phyloP scores from a whole-genome alignment of 2,329 filamentous ascomycete genomes.

The Hymenoscyphus occultus region DNA sequence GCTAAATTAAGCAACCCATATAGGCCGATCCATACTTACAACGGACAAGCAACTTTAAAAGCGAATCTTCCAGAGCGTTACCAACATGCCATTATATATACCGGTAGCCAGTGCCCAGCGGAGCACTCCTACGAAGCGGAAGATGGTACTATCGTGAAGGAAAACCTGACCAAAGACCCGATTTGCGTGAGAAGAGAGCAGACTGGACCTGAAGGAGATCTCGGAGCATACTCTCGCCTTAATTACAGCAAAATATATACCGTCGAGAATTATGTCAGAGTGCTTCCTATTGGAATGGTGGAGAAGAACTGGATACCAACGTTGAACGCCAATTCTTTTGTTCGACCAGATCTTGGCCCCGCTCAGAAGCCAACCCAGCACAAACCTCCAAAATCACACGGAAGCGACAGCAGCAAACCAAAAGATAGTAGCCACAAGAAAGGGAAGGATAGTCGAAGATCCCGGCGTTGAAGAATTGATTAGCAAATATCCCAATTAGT shows the following conservation, averaged over 20 bases:
- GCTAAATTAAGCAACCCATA: background rate
- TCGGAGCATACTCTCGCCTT: constrained; percentile 24
- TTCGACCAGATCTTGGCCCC: constrained; percentile 11
- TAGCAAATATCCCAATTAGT: background rate
- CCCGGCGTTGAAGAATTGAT: constrained; percentile 3
- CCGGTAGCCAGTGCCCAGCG: constrained; percentile 15
- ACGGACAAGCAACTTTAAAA: constrained; percentile 26
- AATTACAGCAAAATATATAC: constrained; percentile 34
- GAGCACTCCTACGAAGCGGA: constrained; percentile 11
- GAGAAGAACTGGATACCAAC: constrained; percentile 15
- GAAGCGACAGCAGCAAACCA: background rate
- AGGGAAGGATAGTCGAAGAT: constrained; percentile 10
- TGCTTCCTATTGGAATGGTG: constrained; percentile 30
- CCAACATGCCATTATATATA: constrained; percentile 27
- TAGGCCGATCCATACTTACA: constrained; percentile 29
- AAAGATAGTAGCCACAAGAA: constrained; percentile 9
- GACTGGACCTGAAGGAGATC: constrained; percentile 15
- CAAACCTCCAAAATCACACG: constrained; percentile 9
- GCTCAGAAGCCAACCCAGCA: constrained; percentile 12
- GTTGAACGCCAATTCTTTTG: constrained; percentile 13
- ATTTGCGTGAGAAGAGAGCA: constrained; percentile 23
- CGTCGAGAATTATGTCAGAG: constrained; percentile 30
- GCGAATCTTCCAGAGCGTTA: constrained; percentile 23
- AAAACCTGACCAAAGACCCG: constrained; percentile 22
- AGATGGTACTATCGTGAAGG: constrained; percentile 17